Evolutionary conservation across 2,329 filamentous ascomycete species (phyloP), one percentile per base, ranked within the genome.

Genomic region (Aspergillus awamori): DNA sequence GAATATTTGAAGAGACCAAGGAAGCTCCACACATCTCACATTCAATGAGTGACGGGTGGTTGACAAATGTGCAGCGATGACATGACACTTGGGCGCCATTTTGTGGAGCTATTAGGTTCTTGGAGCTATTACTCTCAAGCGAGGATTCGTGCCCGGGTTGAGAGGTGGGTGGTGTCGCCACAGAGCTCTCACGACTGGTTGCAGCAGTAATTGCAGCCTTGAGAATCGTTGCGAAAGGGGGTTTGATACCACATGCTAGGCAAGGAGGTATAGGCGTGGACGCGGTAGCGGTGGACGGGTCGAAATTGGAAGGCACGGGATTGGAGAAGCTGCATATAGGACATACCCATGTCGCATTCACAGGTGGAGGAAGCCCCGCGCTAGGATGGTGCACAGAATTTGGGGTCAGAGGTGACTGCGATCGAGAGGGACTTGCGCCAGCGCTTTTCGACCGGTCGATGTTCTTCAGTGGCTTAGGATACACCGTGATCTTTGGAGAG

Each of bases 301-400:
- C 94, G 74, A 98, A 98, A 75, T 97, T 97, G 39, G 91, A 91
- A 0, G 95, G 93, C 1, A 97, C 88, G 0, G 92, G 89, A 71
- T 98, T 98, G 8, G 93, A 94, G 73, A 96, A 96, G 67, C 91
- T 94, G 82, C 94, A 98, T 70, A 98, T 98, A 1, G 91, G 90
- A 79, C 94, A 98, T 20, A 98, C 89, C 94, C 94, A 98, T 4
- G 93, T 97, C 5, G 91, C 92, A 62, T 85, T 66, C 53, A 79
- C 77, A 59, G 67, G 79, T 66, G 69, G 74, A 3, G 77, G 69
- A 22, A 78, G 66, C 2, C 74, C 65, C 11, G 72, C 66, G 62
- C 77, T 69, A 66, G 77, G 58, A 53, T 76, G 66, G 61, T 78
- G 68, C 47, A 65, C 69, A 13, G 72, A 73, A 0, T 72, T 63